Conservation (phyloP, 192 early-diverging fungal genomes). For the Phycomyces blakesleeanus region DNA sequence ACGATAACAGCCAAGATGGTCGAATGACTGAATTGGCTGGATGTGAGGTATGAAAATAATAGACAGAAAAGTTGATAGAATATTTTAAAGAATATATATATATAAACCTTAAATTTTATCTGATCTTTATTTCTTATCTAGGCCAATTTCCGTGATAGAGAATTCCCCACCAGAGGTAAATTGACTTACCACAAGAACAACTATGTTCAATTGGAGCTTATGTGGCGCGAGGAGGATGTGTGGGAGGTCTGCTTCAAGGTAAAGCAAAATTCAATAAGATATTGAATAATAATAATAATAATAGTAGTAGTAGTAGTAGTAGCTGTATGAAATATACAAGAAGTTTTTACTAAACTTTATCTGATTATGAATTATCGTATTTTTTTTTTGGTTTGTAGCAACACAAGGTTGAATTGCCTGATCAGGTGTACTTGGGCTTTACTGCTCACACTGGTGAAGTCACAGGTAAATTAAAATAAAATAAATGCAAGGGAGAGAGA, state of each 20-base stretch:
- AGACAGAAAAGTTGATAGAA: not conserved
- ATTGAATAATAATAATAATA: too few species aligned
- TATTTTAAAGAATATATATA: not conserved
- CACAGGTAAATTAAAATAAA: conserved; percentile 46
- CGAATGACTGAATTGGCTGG: conserved; percentile 54
- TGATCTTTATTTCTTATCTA: conserved; percentile 6
- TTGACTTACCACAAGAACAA: conserved; percentile 73
- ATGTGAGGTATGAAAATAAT: conserved; percentile 44
- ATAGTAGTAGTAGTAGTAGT: too few species aligned
- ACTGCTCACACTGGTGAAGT: conserved; percentile 90
- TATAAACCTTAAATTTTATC: not conserved
- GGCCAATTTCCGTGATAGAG: conserved; percentile 71
- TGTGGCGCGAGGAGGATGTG: conserved; percentile 5
- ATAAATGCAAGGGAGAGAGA: not conserved
- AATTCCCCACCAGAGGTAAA: conserved; percentile 54
- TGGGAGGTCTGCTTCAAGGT: conserved; percentile 1
- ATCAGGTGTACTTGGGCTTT: conserved; percentile 81
- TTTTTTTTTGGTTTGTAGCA: conserved; percentile 30
- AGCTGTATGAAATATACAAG: too few species aligned
- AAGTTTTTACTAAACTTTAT: too few species aligned
- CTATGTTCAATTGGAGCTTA: conserved; percentile 40
- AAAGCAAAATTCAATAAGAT: too few species aligned
- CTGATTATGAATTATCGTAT: too few species aligned
- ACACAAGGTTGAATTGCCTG: conserved; percentile 69
- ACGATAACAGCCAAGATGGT: conserved; percentile 87